A percentile compares a stretch with the other conserved stretches of the same genome.
Evolutionary conservation across 257 asterid species (phyloP).

Genomic region (Haberlea rhodopensis): DNA sequence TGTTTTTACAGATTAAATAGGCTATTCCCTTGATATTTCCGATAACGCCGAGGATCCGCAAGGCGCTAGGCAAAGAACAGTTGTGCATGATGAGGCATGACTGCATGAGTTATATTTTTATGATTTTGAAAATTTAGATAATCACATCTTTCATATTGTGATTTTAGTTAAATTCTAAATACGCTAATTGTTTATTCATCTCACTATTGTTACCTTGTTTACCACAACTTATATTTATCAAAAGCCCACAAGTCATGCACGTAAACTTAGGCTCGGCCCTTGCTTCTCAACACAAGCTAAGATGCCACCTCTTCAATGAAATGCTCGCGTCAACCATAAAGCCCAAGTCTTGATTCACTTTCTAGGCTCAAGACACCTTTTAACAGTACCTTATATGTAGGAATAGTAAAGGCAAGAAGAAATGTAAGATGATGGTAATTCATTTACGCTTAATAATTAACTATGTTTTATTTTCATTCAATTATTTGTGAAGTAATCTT

Average conservation of each 20-base stretch:
- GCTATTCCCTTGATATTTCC: background rate
- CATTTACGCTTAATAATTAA: no score
- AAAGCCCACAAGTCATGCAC: background rate
- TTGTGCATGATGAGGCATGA: background rate
- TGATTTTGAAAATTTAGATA: no score
- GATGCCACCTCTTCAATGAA: background rate
- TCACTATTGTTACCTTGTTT: background rate
- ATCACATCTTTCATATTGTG: no score
- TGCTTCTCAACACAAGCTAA: background rate
- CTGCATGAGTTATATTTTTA: background rate
- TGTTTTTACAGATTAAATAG: no score
- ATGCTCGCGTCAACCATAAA: background rate
- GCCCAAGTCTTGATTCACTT: background rate
- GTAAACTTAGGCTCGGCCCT: background rate
- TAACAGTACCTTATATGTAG: no score
- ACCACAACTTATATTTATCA: no score
- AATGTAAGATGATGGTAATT: no score
- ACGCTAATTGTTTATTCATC: background rate
- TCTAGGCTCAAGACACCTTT: no score
- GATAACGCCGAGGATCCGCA: background rate
- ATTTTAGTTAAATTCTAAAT: background rate
- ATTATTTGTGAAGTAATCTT: no score
- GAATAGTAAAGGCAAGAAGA: no score
- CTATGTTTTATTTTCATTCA: no score
- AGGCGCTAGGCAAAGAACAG: background rate